Evolutionary conservation across 148 eudicot species (phyloP), one percentile per base, ranked within the genome.

Genomic region (Bassia scoparia): DNA sequence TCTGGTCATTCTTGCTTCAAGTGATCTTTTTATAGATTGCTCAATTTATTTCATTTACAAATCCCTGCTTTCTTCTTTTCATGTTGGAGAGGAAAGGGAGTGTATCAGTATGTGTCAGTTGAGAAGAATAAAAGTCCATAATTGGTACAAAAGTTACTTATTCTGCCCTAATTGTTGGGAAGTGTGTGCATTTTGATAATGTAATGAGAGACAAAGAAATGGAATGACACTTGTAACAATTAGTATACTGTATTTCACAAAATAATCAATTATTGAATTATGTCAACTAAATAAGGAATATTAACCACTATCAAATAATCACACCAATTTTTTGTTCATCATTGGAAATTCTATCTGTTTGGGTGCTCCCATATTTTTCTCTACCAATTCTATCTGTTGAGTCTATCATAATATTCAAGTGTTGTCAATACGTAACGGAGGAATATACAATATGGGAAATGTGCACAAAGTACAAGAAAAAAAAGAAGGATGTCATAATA

Each of bases 131-230:
- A 55, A 54, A 17, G 69, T 44, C 73, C 70, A 55, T 16, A 35
- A 27, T 16, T 23, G 48, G 73, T 72, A 73, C 26, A 61, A 30
- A 38, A n/a, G 44, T 52, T 64, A 60, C 27, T 5, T 48, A 8
- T 73, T 67, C 24, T 61, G 34, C 48, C 58, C 78, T 56, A 52
- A 58, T 30, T 68, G 60, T 56, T 58, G 11, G 30, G 15, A 26
- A n/a, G n/a, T n/a, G 58, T 20, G 35, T 65, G 62, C 27, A 37
- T 67, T 67, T 38, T 20, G 59, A 44, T 65, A 16, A 21, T 67
- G 61, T 30, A 61, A 21, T 60, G 64, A 62, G 67, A 52, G 61
- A 54, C 38, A 27, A 61, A 67, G 58, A 18, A 56, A 11, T 56
- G 35, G 38, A 27, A 37, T 61, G 62, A 78, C 68, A 29, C 55